Evolutionary conservation across 352 stramenopile genomes (phyloP).

Genomic region (Pythium guiyangense): DNA sequence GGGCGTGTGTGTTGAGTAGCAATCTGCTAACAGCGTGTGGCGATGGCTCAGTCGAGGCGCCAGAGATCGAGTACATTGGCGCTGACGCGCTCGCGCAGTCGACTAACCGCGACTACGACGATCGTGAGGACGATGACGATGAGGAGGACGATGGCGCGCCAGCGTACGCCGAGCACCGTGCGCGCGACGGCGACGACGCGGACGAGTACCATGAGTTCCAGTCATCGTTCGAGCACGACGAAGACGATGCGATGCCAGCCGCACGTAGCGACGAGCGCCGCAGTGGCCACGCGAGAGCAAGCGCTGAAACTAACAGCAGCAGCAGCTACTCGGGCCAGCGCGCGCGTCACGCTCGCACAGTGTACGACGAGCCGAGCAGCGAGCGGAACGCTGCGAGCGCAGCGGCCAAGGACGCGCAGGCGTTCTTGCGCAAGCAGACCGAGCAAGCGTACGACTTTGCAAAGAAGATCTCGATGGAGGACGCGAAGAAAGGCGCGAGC

Average conservation of each 20-base stretch:
- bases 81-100: neutral
- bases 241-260: neutral
- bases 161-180: constrained; percentile 7
- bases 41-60: constrained; percentile 24
- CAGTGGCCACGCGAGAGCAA: too few relatives aligned
- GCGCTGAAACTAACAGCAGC: constrained; percentile 1
- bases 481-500: constrained; percentile 74
- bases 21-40: neutral
- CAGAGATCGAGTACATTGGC: constrained; percentile 35
- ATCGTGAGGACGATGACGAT: neutral
- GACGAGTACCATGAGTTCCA: constrained; percentile 59
- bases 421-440: constrained; percentile 78
- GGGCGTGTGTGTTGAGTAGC: neutral
- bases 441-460: constrained; percentile 85
- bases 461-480: constrained; percentile 86
- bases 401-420: constrained; percentile 45
- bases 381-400: constrained; percentile 20
- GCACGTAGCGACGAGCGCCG: neutral
- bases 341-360: constrained; percentile 12
- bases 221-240: constrained; percentile 42
- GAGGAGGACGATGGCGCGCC: neutral
- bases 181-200: constrained; percentile 18
- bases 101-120: neutral
- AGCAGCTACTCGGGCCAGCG: constrained; percentile 8
- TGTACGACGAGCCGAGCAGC: constrained; percentile 24